These are phyloP conservation scores for Xylariaceae sp. DNA, from an alignment of 2,329 filamentous ascomycete genomes.

Conservation along the genomic window DNA sequence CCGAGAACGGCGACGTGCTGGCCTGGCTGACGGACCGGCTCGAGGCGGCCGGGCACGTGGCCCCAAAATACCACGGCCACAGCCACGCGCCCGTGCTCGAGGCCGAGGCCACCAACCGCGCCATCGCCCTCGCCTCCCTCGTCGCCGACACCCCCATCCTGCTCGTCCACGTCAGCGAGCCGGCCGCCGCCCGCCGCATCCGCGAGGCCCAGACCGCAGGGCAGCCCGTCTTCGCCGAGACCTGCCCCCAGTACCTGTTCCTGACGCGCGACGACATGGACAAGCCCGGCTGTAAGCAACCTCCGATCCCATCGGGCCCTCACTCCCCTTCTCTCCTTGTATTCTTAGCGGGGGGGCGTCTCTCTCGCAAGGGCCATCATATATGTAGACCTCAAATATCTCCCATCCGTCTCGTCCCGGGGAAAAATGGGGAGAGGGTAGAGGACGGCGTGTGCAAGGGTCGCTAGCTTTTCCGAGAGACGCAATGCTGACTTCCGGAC, in stretches of 20 bases:
- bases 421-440: too few species aligned
- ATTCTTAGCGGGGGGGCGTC: too few species aligned
- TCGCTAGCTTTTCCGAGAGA: too few species aligned
- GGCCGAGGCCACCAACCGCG: slow-evolving; percentile 44
- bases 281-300: slow-evolving; percentile 38
- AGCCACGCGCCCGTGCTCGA: slow-evolving; percentile 43
- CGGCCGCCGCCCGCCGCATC: slow-evolving; percentile 37
- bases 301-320: too few species aligned
- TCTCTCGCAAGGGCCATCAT: too few species aligned
- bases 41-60: slow-evolving; percentile 38
- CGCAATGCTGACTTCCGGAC: too few species aligned
- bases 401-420: too few species aligned
- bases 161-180: slow-evolving; percentile 45
- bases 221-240: slow-evolving; percentile 45
- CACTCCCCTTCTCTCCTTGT: too few species aligned
- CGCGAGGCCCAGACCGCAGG: slow-evolving; percentile 38
- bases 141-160: slow-evolving; percentile 42
- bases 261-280: slow-evolving; percentile 43
- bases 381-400: too few species aligned
- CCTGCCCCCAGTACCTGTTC: slow-evolving; percentile 49
- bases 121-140: slow-evolving; percentile 41
- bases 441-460: too few species aligned
- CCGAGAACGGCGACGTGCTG: slow-evolving; percentile 46
- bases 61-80: slow-evolving; percentile 43
- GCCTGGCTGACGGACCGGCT: slow-evolving; percentile 47